phyloP scores from a whole-genome alignment of 169 alveolate genomes.

The Theileria orientalis region DNA sequence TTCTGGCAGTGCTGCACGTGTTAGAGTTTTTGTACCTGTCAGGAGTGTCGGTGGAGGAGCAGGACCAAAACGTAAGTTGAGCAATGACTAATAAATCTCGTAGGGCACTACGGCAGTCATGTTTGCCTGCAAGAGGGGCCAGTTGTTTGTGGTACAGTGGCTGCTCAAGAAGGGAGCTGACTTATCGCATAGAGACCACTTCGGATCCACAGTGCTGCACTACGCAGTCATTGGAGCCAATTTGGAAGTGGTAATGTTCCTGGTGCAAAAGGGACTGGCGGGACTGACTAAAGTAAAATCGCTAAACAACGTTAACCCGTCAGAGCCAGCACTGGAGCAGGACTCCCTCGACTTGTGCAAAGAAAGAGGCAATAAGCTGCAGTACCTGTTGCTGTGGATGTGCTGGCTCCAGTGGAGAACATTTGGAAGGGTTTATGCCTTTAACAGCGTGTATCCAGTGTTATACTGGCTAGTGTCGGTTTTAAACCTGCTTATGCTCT shows the following conservation, averaged over 20 bases:
- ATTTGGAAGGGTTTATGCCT: conserved; percentile 29
- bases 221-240: conserved; percentile 69
- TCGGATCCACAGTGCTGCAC: conserved; percentile 73
- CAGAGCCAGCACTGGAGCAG: conserved; percentile 22
- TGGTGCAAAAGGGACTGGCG: conserved; percentile 61
- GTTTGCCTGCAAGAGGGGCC: conserved; percentile 85
- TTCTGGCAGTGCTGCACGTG: conserved; percentile 75
- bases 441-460: conserved; percentile 50
- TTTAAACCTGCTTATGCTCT: conserved; percentile 28
- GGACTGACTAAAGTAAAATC: conserved; percentile 15
- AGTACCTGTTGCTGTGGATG: conserved; percentile 29
- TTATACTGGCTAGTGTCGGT: conserved; percentile 50
- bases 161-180: conserved; percentile 82
- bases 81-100: neutral
- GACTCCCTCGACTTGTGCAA: conserved; percentile 56
- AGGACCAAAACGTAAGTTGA: conserved; percentile 70
- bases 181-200: conserved; percentile 78
- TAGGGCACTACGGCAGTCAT: conserved; percentile 86
- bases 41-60: conserved; percentile 88
- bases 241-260: conserved; percentile 57
- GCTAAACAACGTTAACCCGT: conserved; percentile 40
- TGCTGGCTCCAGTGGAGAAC: conserved; percentile 50
- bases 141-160: conserved; percentile 83
- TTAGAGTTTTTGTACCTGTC: conserved; percentile 82
- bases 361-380: conserved; percentile 39